Evolutionary conservation across 1,139 yeast species (phyloP), one percentile per base, ranked within the genome.

Genomic region (Candida freyschussii): DNA sequence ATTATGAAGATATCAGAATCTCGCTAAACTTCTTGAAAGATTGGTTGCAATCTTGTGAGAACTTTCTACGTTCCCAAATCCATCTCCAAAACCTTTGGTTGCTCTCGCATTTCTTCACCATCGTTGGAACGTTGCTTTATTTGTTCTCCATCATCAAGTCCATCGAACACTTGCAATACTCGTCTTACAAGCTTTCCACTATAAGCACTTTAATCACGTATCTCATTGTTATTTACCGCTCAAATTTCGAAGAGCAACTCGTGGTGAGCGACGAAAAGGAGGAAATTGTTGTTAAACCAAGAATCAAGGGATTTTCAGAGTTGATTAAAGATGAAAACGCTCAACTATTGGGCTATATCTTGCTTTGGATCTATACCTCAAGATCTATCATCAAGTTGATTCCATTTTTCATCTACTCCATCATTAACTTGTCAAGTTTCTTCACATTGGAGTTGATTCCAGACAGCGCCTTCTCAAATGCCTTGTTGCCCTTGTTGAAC

Each of bases 331-430:
- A 75, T 7, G 77, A 72, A 37, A 69, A 69, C 41, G 60, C 71
- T 4, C 70, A 64, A 30, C 47, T 72, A 17, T 53, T 72, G 26
- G 63, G 62, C 0, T 60, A 57, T 43, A 56, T 66, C 1, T 43
- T 56, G 16, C 54, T 65, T 13, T 61, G 65, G 59, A 40, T 53
- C 33, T 50, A 45, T 22, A 59, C 59, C 9, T 58, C 56, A 7
- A 35, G 36, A 10, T 57, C 56, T 18, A 7, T 54, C 10, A 29
- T 62, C 26, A 72, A 72, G 43, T 40, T 72, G 13, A 29, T 63
- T 11, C 70, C 78, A 1, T 67, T 68, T 41, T 53, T 60, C n/a
- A 53, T 67, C 5, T 72, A 71, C 44, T 68, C 78, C 0, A 48
- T 57, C 27, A 54, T 72, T 44, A 71, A 72, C 44, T 44, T 71